Evolutionary conservation across 805 yeast genomes (phyloP).

Genomic region (Zygotorulaspora danielsina): DNA sequence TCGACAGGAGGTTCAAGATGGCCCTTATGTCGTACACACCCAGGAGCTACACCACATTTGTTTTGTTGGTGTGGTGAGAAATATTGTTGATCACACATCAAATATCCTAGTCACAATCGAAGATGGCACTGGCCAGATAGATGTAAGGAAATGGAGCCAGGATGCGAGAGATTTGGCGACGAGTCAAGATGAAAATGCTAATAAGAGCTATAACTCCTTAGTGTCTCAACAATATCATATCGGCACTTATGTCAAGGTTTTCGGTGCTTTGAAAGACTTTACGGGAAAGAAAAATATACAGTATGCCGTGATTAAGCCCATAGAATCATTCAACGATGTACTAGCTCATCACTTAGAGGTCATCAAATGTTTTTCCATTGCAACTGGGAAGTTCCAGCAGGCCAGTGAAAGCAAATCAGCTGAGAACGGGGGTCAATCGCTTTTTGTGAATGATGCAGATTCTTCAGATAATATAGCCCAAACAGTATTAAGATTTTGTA

Average conservation of each 20-base stretch:
- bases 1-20: slow-evolving; percentile 58
- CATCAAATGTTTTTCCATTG: slow-evolving; percentile 51
- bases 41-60: slow-evolving; percentile 60
- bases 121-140: slow-evolving; percentile 71
- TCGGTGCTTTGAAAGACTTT: slow-evolving; percentile 55
- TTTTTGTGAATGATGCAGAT: slow-evolving; percentile 45
- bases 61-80: slow-evolving; percentile 67
- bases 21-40: slow-evolving; percentile 55
- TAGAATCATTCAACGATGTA: slow-evolving; percentile 63
- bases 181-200: slow-evolving; percentile 28
- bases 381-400: slow-evolving; percentile 44
- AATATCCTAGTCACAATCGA: slow-evolving; percentile 58
- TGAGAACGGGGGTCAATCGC: slow-evolving; percentile 27
- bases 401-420: slow-evolving; percentile 20
- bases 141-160: slow-evolving; percentile 61
- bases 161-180: slow-evolving; percentile 36
- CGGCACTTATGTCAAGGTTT: slow-evolving; percentile 59
- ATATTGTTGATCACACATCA: slow-evolving; percentile 54
- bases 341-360: slow-evolving; percentile 65
- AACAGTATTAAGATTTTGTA: slow-evolving; percentile 46
- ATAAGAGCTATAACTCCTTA: slow-evolving; percentile 26
- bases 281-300: slow-evolving; percentile 61
- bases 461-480: slow-evolving; percentile 38
- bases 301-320: slow-evolving; percentile 53
- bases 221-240: slow-evolving; percentile 38